Percentiles rank a stretch among this genome's conserved stretches.
These are phyloP conservation scores for Pulicaria dysenterica DNA, from an alignment of 129 eudicot species.

Conservation along the genomic window DNA sequence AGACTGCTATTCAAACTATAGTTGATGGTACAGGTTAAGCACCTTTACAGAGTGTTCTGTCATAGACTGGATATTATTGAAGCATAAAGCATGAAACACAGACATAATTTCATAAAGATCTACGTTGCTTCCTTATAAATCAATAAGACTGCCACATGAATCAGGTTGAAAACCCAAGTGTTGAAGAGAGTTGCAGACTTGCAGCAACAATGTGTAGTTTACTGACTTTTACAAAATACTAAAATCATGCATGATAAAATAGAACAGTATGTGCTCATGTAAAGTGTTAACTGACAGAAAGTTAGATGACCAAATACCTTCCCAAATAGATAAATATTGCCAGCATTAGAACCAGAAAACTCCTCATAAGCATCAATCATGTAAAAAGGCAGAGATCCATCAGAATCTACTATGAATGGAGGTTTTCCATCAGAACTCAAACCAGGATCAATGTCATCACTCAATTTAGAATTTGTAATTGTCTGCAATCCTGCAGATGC, in stretches of 20 bases:
- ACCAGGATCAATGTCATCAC: constrained; percentile 32
- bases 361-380: constrained; percentile 94
- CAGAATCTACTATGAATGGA: constrained; percentile 66
- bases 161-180: constrained; percentile 1
- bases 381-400: constrained; percentile 85
- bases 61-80: not conserved
- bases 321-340: constrained; percentile 87
- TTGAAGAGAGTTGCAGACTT: constrained; percentile 9
- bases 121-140: not conserved
- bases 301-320: constrained; percentile 57
- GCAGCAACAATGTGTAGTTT: not conserved
- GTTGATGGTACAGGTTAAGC: not conserved
- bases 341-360: constrained; percentile 70
- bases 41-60: constrained; percentile 4
- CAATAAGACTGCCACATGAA: not conserved
- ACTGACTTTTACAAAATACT: not conserved
- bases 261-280: not conserved
- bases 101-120: not conserved
- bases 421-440: constrained; percentile 49
- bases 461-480: constrained; percentile 28
- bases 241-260: constrained; percentile 3
- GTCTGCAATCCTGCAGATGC: constrained; percentile 85
- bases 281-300: not conserved
- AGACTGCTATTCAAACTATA: not conserved
- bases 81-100: not conserved